These are phyloP conservation scores for Candida freyschussii DNA, from an alignment of 1,139 yeast species.

Conservation along the genomic window DNA sequence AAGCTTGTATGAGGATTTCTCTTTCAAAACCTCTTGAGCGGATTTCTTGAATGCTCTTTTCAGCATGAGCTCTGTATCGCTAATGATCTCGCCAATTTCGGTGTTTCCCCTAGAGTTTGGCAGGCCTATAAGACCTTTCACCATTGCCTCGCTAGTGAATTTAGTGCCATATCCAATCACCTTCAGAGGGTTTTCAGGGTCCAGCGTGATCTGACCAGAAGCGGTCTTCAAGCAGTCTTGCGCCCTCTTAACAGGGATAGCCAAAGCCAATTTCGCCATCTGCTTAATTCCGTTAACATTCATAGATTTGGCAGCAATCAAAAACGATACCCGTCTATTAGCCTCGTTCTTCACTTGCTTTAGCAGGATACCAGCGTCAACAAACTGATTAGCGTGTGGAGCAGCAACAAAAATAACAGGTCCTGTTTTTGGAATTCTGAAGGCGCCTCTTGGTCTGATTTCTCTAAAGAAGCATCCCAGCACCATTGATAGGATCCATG, in stretches of 20 bases:
- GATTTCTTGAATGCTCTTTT: conserved; percentile 64
- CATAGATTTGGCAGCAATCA: conserved; percentile 83
- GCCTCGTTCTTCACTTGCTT: conserved; percentile 72
- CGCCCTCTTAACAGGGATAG: conserved; percentile 89
- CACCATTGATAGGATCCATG: conserved; percentile 42
- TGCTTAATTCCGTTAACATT: conserved; percentile 64
- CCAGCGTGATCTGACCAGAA: conserved; percentile 49
- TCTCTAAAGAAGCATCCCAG: conserved; percentile 76
- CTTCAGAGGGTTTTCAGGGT: conserved; percentile 44
- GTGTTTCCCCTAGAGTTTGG: conserved; percentile 78
- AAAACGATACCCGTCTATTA: conserved; percentile 71
- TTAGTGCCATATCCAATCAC: conserved; percentile 64
- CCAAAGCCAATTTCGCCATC: conserved; percentile 67
- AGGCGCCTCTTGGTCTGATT: conserved; percentile 87
- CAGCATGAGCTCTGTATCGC: conserved; percentile 70
- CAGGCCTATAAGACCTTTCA: conserved; percentile 68
- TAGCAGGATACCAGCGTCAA: conserved; percentile 84
- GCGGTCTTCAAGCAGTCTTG: conserved; percentile 73
- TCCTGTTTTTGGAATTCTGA: conserved; percentile 74
- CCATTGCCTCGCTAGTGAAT: conserved; percentile 61
- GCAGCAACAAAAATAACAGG: conserved; percentile 95
- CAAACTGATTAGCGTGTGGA: conserved; percentile 96
- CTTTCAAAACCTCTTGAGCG: conserved; percentile 36
- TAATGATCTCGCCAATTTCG: conserved; percentile 61
- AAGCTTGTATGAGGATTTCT: conserved; percentile 61